Base-by-base conservation (phyloP, 2,329 filamentous ascomycete species). In the Xenoacremonium recifei region DNA sequence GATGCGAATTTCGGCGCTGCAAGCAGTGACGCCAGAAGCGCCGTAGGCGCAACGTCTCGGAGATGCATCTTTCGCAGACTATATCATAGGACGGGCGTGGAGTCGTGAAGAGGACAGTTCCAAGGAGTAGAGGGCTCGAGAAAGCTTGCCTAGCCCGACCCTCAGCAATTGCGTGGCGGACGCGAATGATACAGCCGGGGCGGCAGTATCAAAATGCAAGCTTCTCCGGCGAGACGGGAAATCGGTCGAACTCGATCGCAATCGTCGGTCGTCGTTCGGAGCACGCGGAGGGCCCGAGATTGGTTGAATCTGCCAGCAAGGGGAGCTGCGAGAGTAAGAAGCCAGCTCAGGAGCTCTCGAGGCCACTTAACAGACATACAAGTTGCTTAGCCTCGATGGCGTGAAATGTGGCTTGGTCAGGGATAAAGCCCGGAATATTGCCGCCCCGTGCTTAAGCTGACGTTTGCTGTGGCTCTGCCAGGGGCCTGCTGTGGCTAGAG, bases 1-100 rank as follows among this genome's bases (percentile, higher is more conserved):
- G 82, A 76, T 12, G 75, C 68, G 25, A 82, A 63, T 48, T 78
- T 72, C 18, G 80, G 76, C 20, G 73, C 60, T 35, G 71, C 66
- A 27, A 82, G 60, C 35, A 81, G 60, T 19, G 76, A 66, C 34
- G 71, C 65, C 17, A 79, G 59, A 38, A 80, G 68, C 62, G 73
- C 72, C 62, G 72, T 66, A 18, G 72, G 71, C 72, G 69, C 68
- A 50, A 66, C 56, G 40, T 68, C 64, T 61, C 61, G 66, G 49
- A 71, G 55, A 47, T 71, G 66, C 76, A 80, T 80, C 43, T 65
- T 48, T 23, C 17, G 33, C 25, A 34, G 35, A 16, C 40, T 54
- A 59, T 54, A 35, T 54, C 61, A 65, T 65, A 49, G 54, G 58
- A 51, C 42, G 33, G 23, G 41, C 35, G 39, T 35, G 21, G 42